These are phyloP conservation scores for Scutellaria baicalensis DNA, from an alignment of 257 asterid species.

Conservation along the genomic window DNA sequence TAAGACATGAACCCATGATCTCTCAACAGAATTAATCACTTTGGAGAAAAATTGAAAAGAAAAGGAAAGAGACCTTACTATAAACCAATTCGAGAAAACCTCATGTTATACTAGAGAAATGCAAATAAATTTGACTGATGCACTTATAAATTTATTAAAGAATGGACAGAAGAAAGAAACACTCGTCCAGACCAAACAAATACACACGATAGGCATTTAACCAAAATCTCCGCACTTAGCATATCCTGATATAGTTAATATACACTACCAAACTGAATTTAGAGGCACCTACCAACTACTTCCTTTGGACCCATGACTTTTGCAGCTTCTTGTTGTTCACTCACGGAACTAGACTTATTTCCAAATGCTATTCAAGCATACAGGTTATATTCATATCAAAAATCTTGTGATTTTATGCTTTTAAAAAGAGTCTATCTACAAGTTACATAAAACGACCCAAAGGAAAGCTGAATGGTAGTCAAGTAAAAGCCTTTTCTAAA, in stretches of 20 bases:
- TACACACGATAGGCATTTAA: neutral
- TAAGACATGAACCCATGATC: neutral
- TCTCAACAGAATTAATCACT: neutral
- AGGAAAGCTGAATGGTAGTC: neutral
- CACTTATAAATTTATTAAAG: neutral
- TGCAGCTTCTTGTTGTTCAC: neutral
- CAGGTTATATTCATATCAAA: neutral
- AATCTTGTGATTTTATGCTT: neutral
- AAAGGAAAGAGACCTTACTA: neutral
- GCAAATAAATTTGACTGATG: neutral
- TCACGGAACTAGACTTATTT: neutral
- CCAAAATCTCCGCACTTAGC: neutral
- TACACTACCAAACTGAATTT: neutral
- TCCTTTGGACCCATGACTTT: neutral
- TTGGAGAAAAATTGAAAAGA: neutral
- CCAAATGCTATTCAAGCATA: neutral
- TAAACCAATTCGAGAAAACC: neutral
- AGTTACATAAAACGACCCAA: neutral
- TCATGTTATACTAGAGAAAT: neutral
- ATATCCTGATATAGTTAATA: neutral
- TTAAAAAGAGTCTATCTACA: neutral
- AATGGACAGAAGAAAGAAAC: neutral
- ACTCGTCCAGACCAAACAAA: neutral
- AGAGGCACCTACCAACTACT: neutral
- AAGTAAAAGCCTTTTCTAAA: neutral